A percentile compares a stretch with the other conserved stretches of the same genome.
phyloP scores from a whole-genome alignment of 2,329 filamentous ascomycete species.

The Tolypocladium tundrense region DNA sequence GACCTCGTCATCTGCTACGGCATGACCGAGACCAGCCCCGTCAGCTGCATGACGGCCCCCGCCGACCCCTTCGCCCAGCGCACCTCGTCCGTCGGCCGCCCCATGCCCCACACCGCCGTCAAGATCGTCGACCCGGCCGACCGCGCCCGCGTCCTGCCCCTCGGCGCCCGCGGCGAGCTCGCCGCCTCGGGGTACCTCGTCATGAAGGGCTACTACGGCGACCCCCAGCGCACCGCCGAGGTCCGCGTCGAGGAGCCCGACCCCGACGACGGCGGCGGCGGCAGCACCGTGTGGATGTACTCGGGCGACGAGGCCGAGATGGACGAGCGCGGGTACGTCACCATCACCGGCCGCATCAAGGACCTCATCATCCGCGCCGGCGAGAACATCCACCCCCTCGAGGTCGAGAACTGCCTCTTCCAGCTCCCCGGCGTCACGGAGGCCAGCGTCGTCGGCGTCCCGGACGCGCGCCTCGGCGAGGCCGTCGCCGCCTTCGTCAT shows the following conservation, averaged over 20 bases:
- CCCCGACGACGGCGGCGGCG: conserved; percentile 4
- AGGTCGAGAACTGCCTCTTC: conserved; percentile 82
- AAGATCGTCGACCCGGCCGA: conserved; percentile 68
- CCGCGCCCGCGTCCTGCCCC: conserved; percentile 44
- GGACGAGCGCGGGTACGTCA: conserved; percentile 72
- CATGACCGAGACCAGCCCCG: conserved; percentile 83
- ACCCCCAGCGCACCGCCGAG: conserved; percentile 56
- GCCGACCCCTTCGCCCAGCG: conserved; percentile 63
- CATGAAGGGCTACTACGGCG: conserved; percentile 87
- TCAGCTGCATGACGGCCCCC: conserved; percentile 73
- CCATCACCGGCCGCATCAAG: conserved; percentile 86
- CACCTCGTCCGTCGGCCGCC: conserved; percentile 65
- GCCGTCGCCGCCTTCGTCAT: conserved; percentile 77
- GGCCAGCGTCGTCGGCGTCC: conserved; percentile 73
- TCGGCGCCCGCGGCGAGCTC: conserved; percentile 67
- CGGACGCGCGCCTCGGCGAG: conserved; percentile 77
- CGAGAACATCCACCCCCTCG: conserved; percentile 91
- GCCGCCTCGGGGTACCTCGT: conserved; percentile 76
- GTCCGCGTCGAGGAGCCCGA: conserved; percentile 44
- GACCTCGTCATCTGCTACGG: conserved; percentile 92
- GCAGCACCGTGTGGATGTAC: conserved; percentile 66
- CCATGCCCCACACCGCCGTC: conserved; percentile 68
- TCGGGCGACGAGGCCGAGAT: conserved; percentile 88
- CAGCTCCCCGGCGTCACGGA: conserved; percentile 61
- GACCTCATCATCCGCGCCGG: conserved; percentile 92